Evolutionary conservation across 495 filamentous ascomycete genomes (phyloP).

Genomic region (Talaromyces stipitatus): DNA sequence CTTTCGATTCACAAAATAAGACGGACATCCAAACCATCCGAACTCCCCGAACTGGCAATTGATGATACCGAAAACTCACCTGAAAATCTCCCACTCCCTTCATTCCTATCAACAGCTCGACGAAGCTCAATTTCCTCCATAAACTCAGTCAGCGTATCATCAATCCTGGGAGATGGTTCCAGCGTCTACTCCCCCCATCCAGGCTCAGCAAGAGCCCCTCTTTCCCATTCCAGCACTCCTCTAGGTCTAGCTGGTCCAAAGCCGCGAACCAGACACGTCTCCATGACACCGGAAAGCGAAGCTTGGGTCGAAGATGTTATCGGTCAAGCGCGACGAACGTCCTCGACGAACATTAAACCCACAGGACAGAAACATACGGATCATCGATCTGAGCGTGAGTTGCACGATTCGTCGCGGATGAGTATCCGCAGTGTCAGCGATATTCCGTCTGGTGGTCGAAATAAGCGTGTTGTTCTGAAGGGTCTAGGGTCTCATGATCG

Average conservation of each 20-base stretch:
- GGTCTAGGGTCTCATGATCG: slow-evolving; percentile 20
- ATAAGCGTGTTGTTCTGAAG: slow-evolving; percentile 29
- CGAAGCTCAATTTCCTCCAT: slow-evolving; percentile 33
- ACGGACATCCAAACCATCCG: slow-evolving; percentile 32
- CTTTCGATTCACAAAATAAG: slow-evolving; percentile 33
- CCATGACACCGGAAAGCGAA: slow-evolving; percentile 44
- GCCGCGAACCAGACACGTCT: slow-evolving; percentile 32
- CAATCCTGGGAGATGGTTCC: slow-evolving; percentile 16
- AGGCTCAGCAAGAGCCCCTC: slow-evolving; percentile 13
- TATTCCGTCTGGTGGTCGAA: slow-evolving; percentile 28
- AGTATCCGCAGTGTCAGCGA: slow-evolving; percentile 28
- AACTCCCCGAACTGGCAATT: slow-evolving; percentile 21
- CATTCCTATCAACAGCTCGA: slow-evolving; percentile 15
- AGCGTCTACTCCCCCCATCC: slow-evolving; percentile 16
- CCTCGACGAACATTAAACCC: slow-evolving; percentile 13
- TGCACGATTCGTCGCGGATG: not conserved
- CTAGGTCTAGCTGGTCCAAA: slow-evolving; percentile 43
- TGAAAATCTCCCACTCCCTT: slow-evolving; percentile 25
- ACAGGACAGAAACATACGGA: not conserved
- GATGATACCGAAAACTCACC: slow-evolving; percentile 17
- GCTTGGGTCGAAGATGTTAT: slow-evolving; percentile 44
- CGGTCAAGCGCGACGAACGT: slow-evolving; percentile 33
- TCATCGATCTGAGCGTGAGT: slow-evolving; percentile 1
- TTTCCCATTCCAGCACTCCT: slow-evolving; percentile 21
- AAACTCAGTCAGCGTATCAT: slow-evolving; percentile 24